Base-by-base conservation (phyloP, 441 rosid genomes). In the Gossypium aridum region DNA sequence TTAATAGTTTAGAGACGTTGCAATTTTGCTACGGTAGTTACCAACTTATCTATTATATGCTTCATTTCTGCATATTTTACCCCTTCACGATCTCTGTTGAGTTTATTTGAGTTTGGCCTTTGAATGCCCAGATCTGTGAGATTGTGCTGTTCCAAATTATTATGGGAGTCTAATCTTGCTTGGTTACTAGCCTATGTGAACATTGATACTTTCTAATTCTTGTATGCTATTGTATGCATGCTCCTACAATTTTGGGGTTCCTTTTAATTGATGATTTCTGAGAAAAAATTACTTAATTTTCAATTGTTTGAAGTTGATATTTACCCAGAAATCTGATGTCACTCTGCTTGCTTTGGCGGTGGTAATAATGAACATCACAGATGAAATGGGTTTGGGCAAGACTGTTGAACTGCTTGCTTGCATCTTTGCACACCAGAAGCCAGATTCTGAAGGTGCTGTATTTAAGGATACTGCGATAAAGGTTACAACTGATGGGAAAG, bases 371-470 rank as follows among this genome's bases (percentile, higher is more conserved):
- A 72, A 75, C 75, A 51, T 56, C 19, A 62, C 93, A 93, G 99
- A 96, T 87, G 99, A 96, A 87, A 96, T 96, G 99, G 99, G 99
- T 64, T 83, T 96, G 86, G 98, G 99, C 19, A 96, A 96, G 86
- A 96, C 99, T 12, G 93, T 96, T 78, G 99, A 96, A 78, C 85
- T 96, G 77, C 97, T 96, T 86, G 98, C 97, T 75, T 92, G 97
- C 83, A 79, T 96, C 77, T 90, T 90, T 85, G 80, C 92, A 70
- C 91, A 96, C 82, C 88, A 61, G 64, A 89, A 85, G 86, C 79
- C 90, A 68, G 80, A 82, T 66, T 84, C 83, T 76, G 91, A 89
- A 56, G 82, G 77, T 64, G 69, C 69, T 63, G 56, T 75, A 73
- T 55, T 78, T 74, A 22, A 59, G 65, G 74, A 70, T 61, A 75